These are phyloP conservation scores for Fusarium goolgardi DNA, from an alignment of 2,329 filamentous ascomycete species.

Conservation along the genomic window DNA sequence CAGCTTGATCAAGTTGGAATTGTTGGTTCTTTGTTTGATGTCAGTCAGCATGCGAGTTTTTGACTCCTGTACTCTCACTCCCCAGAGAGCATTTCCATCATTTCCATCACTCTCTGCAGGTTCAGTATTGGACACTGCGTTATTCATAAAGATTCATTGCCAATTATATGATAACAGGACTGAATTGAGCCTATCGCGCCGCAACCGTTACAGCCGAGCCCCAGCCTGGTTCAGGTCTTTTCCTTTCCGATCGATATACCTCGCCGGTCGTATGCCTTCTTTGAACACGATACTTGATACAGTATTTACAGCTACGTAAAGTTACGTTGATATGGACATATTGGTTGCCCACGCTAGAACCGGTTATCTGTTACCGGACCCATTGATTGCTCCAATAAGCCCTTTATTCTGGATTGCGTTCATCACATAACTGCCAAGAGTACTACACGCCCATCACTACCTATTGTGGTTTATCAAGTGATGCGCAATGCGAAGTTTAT, in stretches of 20 bases:
- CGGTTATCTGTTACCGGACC: background rate
- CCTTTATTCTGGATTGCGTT: background rate
- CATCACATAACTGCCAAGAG: background rate
- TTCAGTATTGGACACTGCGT: background rate
- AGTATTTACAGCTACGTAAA: background rate
- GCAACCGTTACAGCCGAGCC: background rate
- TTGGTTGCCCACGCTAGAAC: background rate
- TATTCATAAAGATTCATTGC: background rate
- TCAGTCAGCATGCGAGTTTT: background rate
- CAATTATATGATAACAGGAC: background rate
- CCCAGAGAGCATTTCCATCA: background rate
- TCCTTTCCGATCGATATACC: background rate
- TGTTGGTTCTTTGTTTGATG: background rate
- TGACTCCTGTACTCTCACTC: background rate
- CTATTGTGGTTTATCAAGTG: background rate
- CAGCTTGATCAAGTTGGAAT: background rate
- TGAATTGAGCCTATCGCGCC: background rate
- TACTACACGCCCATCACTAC: background rate
- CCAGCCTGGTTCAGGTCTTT: background rate
- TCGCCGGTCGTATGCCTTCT: background rate
- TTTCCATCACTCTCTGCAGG: background rate
- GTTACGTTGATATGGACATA: background rate
- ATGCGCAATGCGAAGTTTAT: background rate
- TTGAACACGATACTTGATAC: background rate
- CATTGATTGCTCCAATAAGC: background rate